phyloP scores from a whole-genome alignment of 2,329 filamentous ascomycete genomes.

The Penicillium sp. region DNA sequence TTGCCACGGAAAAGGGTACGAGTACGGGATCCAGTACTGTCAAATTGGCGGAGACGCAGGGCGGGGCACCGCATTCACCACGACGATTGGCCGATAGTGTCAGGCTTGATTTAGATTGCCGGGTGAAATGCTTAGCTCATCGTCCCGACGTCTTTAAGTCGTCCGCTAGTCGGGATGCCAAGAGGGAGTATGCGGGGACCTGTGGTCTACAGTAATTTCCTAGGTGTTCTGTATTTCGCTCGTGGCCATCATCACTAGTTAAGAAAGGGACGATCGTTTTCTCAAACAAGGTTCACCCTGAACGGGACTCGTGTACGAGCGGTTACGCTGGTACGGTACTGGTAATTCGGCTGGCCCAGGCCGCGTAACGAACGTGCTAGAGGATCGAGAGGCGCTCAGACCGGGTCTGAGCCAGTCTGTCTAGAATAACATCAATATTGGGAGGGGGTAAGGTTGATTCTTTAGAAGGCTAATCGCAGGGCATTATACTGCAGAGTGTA shows the following conservation, averaged over 20 bases:
- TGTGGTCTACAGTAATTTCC: neutral
- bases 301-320: neutral
- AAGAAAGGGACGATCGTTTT: neutral
- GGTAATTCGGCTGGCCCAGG: constrained; percentile 8
- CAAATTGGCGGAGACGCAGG: neutral
- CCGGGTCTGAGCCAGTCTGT: neutral
- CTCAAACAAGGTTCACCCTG: neutral
- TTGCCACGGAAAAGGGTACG: constrained; percentile 6
- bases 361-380: constrained; percentile 13
- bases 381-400: constrained; percentile 10
- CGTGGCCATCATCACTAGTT: neutral
- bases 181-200: neutral
- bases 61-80: neutral
- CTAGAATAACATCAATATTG: too few species aligned
- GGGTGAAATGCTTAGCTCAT: constrained; percentile 1
- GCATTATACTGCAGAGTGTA: neutral
- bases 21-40: neutral
- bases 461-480: neutral
- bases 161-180: neutral
- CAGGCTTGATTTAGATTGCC: neutral
- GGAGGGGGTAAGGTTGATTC: neutral
- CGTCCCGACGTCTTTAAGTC: neutral
- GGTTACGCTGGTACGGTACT: constrained; percentile 8
- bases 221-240: neutral
- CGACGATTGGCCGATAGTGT: neutral